These are phyloP conservation scores for Pythium grandisporangium DNA, from an alignment of 352 stramenopile genomes.

Conservation along the genomic window DNA sequence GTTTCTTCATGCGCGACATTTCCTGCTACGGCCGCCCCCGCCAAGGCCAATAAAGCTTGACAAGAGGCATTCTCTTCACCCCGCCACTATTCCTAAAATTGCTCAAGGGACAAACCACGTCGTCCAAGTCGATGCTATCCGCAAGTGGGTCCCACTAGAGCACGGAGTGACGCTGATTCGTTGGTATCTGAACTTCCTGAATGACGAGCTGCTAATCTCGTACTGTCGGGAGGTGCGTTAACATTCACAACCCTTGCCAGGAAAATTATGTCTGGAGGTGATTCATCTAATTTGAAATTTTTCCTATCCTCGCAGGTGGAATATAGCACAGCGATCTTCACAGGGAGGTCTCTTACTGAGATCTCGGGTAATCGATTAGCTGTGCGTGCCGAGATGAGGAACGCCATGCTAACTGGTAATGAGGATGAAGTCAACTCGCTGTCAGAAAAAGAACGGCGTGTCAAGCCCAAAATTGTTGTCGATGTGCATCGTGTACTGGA, in stretches of 20 bases:
- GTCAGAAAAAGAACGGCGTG: slow-evolving; percentile 5
- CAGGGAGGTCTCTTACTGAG: slow-evolving; percentile 32
- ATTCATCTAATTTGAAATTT: too few species aligned
- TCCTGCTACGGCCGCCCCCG: slow-evolving; percentile 23
- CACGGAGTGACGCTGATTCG: slow-evolving; percentile 45
- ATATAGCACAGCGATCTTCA: slow-evolving; percentile 52
- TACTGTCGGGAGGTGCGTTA: slow-evolving; percentile 74
- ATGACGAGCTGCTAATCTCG: slow-evolving; percentile 33
- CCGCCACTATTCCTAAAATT: too few species aligned
- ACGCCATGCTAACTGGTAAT: slow-evolving; percentile 35
- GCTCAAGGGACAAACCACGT: slow-evolving; percentile 17
- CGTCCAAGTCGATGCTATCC: slow-evolving; percentile 35
- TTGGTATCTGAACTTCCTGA: slow-evolving; percentile 55
- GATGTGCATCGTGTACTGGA: slow-evolving; percentile 49
- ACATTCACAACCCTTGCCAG: too few species aligned
- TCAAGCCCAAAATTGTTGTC: slow-evolving; percentile 31
- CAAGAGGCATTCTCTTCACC: too few species aligned
- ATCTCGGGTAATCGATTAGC: slow-evolving; percentile 53
- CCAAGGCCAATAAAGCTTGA: background rate
- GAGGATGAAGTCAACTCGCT: slow-evolving; percentile 3
- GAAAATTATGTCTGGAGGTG: too few species aligned
- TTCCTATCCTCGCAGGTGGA: too few species aligned
- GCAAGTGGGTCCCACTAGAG: slow-evolving; percentile 55
- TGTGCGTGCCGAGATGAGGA: slow-evolving; percentile 62
- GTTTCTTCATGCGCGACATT: slow-evolving; percentile 44